Conservation (phyloP, 176 grass and related monocot genomes). For the Elymus sibiricus region DNA sequence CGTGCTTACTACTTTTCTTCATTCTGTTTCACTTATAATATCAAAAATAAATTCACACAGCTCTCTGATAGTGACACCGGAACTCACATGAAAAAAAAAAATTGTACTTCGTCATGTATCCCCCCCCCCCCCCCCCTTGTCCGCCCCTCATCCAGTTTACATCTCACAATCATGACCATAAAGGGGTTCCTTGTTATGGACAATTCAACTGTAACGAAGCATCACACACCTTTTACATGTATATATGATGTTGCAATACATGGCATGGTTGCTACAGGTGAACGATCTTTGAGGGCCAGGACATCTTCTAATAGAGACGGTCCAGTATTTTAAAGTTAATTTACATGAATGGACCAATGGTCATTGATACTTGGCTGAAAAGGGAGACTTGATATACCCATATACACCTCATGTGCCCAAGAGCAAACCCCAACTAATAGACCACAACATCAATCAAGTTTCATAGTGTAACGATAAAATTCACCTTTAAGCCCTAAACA, state of each 20-base stretch:
- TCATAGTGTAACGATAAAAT: not conserved
- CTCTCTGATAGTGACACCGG: not conserved
- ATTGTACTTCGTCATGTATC: not conserved
- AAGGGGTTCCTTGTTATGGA: not conserved
- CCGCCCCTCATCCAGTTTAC: not conserved
- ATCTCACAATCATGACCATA: not conserved
- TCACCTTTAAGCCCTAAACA: not conserved
- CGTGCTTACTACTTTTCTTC: not conserved
- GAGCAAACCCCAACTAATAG: not conserved
- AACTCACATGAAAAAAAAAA: not conserved
- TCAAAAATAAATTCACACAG: not conserved
- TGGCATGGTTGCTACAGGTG: not conserved
- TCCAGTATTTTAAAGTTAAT: not conserved
- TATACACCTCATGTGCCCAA: not conserved
- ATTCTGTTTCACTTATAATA: not conserved
- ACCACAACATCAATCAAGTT: slow-evolving; percentile 1
- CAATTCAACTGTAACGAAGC: not conserved
- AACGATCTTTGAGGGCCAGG: not conserved
- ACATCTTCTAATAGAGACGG: not conserved
- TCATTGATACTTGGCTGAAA: no score
- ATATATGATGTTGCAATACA: not conserved
- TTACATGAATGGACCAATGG: not conserved
- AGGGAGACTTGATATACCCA: no score
- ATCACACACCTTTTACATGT: not conserved
- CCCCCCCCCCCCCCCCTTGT: not conserved